Base-by-base conservation (phyloP, 2,329 filamentous ascomycete genomes). In the Ascosphaera apis region DNA sequence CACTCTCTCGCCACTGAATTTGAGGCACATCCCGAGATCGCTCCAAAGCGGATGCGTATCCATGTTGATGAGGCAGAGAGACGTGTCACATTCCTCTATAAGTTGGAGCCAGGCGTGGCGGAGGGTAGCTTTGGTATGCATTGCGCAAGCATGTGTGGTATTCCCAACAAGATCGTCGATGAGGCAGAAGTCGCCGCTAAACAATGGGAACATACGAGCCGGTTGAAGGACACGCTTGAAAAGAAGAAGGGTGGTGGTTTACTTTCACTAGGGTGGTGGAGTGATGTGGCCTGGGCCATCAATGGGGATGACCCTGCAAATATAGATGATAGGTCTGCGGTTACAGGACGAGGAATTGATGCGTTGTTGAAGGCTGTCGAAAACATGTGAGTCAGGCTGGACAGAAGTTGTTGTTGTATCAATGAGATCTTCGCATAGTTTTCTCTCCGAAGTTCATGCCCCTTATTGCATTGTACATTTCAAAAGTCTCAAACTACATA, bases 101-200 rank as follows among this genome's bases (percentile, higher is more conserved):
- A 81, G 48, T 68, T 98, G 0, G 88, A 95, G 55, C 70, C 81
- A 11, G 88, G 88, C 1, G 82, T 95, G 7, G 88, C 88, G 0
- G 84, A 95, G 54, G 88, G 88, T 12, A 91, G 81, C 49, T 98
- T 95, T 49, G 88, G 88, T 47, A 98, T 98, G 88, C 88, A 98
- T 54, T 98, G 88, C 51, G 88, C 88, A 1, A 76, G 82, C 40
- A 98, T 98, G 88, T 98, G 88, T 47, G 88, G 88, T 1, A 95
- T 98, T 43, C 72, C 82, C 0, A 62, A 63, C 32, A 74, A 74
- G 37, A 73, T 98, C 12, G 82, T 98, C 41, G 74, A 84, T 49
- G 63, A 77, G 15, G 88, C 88, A 0, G 88, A 98, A 55, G 69
- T 75, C 15, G 88, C 88, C 4, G 88, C 88, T 1, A 73, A 66